These are phyloP conservation scores for Fusarium avenaceum DNA, from an alignment of 2,329 filamentous ascomycete genomes.

Conservation along the genomic window DNA sequence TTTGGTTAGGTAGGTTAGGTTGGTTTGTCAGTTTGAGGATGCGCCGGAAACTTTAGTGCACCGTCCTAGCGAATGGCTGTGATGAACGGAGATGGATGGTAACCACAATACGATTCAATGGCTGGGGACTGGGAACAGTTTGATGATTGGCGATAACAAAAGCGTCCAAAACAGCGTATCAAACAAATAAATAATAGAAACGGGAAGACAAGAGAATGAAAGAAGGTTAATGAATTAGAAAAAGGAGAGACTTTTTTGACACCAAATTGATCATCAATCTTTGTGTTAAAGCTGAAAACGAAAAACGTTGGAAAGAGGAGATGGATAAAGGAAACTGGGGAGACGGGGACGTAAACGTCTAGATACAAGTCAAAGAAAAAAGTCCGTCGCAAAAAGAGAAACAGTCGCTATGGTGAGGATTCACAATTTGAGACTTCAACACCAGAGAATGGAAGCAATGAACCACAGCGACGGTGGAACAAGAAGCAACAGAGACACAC, in stretches of 20 bases:
- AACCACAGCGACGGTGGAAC: conserved; percentile 13
- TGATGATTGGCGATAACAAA: neutral
- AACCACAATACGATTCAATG: conserved; percentile 4
- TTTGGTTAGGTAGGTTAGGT: conserved; percentile 5
- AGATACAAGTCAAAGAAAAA: conserved; percentile 4
- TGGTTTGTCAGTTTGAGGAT: conserved; percentile 33
- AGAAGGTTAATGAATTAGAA: neutral
- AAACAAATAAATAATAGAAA: neutral
- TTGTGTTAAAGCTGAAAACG: conserved; percentile 13
- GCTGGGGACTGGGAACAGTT: neutral
- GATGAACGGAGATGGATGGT: conserved; percentile 9
- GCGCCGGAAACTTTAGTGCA: conserved; percentile 35
- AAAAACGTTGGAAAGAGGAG: neutral
- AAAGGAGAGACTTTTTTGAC: conserved; percentile 12
- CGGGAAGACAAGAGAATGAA: neutral
- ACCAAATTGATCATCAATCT: conserved; percentile 19
- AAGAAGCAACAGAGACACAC: conserved; percentile 9
- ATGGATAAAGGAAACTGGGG: neutral
- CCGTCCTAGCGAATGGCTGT: conserved; percentile 14
- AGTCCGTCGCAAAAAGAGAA: neutral
- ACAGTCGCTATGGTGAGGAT: conserved; percentile 40
- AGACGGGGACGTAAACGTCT: conserved; percentile 10
- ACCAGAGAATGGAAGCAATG: conserved; percentile 13
- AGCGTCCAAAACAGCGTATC: conserved; percentile 1
- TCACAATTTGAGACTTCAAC: conserved; percentile 14